A percentile compares a stretch with the other conserved stretches of the same genome.
Conservation (phyloP, 2,329 filamentous ascomycete species). For the Lasiodiplodia sp. region DNA sequence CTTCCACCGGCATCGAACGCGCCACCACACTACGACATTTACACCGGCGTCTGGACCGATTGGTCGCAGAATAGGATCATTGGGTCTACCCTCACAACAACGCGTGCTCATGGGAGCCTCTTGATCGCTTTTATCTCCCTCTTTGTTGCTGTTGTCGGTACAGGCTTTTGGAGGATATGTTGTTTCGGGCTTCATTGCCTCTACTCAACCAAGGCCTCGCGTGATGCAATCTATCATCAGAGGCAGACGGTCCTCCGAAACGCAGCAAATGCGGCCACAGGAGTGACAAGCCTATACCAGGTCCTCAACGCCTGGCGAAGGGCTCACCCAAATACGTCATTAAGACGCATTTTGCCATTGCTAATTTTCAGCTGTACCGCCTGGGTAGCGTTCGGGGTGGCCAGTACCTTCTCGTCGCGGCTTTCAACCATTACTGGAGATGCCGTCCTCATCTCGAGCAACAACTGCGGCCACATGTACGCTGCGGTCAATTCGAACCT, state of each 20-base stretch:
- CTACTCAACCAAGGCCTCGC: slow-evolving; percentile 32
- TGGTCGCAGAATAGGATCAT: slow-evolving; percentile 41
- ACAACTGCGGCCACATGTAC: background rate
- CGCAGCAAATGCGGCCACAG: background rate
- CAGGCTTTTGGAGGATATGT: slow-evolving; percentile 34
- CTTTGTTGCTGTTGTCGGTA: slow-evolving; percentile 39
- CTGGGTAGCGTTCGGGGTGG: slow-evolving; percentile 13
- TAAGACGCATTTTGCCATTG: background rate
- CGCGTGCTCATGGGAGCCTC: slow-evolving; percentile 38
- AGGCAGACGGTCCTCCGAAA: slow-evolving; percentile 27
- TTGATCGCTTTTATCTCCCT: slow-evolving; percentile 47
- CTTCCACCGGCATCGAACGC: no score
- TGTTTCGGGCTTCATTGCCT: slow-evolving; percentile 35
- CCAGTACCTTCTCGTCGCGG: slow-evolving; percentile 29
- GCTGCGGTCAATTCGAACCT: background rate
- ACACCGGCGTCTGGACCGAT: slow-evolving; percentile 44
- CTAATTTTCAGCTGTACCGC: background rate
- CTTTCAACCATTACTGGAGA: slow-evolving; percentile 15
- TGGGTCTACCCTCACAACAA: slow-evolving; percentile 35
- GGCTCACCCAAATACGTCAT: background rate
- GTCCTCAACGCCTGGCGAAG: background rate
- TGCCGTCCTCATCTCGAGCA: slow-evolving; percentile 26
- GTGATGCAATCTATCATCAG: slow-evolving; percentile 39
- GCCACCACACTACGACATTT: slow-evolving; percentile 27
- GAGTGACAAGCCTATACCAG: background rate